These are phyloP conservation scores for Torulaspora microellipsoides DNA, from an alignment of 805 yeast genomes.

Conservation along the genomic window DNA sequence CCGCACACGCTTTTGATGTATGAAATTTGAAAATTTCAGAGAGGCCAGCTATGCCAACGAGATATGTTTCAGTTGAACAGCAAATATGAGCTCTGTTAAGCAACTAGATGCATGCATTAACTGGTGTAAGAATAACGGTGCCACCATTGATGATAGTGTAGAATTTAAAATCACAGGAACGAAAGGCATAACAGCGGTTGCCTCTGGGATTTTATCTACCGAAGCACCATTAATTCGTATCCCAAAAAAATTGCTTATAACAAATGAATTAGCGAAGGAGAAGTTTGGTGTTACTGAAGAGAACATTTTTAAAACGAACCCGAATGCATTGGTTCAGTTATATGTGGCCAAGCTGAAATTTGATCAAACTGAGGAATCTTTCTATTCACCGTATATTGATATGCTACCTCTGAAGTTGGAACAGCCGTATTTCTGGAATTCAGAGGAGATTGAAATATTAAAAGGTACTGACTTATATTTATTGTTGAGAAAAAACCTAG, in stretches of 20 bases:
- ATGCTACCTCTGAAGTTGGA: conserved; percentile 46
- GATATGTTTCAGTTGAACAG: too few relatives aligned
- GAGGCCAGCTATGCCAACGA: too few relatives aligned
- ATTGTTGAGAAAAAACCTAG: conserved; percentile 46
- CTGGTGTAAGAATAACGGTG: conserved; percentile 41
- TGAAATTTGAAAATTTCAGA: too few relatives aligned
- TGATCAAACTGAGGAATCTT: conserved; percentile 23
- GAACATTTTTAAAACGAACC: conserved; percentile 15
- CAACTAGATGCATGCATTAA: conserved; percentile 21
- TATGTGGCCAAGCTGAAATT: conserved; percentile 42
- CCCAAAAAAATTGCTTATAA: conserved; percentile 38
- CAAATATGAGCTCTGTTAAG: conserved; percentile 4
- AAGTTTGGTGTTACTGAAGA: conserved; percentile 1
- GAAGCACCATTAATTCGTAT: conserved; percentile 34
- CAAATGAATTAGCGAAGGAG: conserved; percentile 34
- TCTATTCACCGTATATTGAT: conserved; percentile 44
- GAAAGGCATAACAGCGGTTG: conserved; percentile 37
- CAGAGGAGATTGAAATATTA: conserved; percentile 46
- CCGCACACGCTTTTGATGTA: too few relatives aligned
- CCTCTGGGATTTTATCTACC: conserved; percentile 11
- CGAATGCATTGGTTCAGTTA: conserved; percentile 36
- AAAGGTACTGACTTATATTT: conserved; percentile 68
- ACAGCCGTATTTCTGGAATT: conserved; percentile 67
- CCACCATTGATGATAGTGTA: conserved; percentile 34
- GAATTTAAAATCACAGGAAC: conserved; percentile 30